phyloP scores from a whole-genome alignment of 2,329 filamentous ascomycete genomes.

The Aspergillus floridensis region DNA sequence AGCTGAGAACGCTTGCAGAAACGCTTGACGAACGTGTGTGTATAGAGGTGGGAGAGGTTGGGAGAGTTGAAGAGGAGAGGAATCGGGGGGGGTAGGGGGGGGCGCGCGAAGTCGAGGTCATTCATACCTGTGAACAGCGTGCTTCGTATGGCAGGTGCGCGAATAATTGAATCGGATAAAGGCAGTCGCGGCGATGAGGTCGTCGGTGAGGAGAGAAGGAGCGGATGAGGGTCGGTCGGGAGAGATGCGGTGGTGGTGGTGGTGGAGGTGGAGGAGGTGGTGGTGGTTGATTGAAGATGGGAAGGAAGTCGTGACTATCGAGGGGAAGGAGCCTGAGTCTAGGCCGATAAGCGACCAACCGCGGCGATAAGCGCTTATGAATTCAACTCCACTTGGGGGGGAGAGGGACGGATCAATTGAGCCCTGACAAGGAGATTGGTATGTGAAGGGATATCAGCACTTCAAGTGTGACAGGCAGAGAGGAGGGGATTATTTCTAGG shows the following conservation, averaged over 20 bases:
- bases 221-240: constrained; percentile 1
- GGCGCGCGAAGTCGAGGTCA: neutral
- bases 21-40: neutral
- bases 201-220: constrained; percentile 1
- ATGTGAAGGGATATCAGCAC: neutral
- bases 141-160: constrained; percentile 11
- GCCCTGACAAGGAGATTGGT: neutral
- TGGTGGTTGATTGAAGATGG: neutral
- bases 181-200: constrained; percentile 18
- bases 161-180: constrained; percentile 16
- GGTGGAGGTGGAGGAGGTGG: neutral
- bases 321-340: constrained; percentile 1
- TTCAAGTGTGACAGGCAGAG: neutral
- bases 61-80: constrained; percentile 15
- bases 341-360: constrained; percentile 22
- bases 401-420: neutral
- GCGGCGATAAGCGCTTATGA: constrained; percentile 21
- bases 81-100: neutral
- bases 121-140: constrained; percentile 1
- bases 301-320: neutral
- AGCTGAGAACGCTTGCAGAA: no score
- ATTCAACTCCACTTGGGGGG: neutral
- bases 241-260: neutral
- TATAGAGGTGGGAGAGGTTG: constrained; percentile 5
- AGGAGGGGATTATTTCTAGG: neutral